Percentiles rank a stretch among this genome's conserved stretches.
Evolutionary conservation across 1,284 basidiomycete genomes (phyloP).

Genomic region (Singerocomus rubriflavus): DNA sequence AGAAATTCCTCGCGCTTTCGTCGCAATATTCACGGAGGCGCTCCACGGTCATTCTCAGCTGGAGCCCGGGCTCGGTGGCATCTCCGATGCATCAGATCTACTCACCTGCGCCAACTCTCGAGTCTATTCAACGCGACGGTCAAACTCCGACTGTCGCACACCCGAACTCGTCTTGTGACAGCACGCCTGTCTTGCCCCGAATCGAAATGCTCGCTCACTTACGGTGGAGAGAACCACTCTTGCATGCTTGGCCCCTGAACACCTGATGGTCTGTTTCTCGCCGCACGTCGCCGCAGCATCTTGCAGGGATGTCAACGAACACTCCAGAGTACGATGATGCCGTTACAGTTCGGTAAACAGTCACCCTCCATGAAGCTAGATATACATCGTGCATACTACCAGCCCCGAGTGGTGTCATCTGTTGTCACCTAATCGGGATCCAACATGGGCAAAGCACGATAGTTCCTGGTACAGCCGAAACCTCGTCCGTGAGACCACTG

Average conservation of each 20-base stretch:
- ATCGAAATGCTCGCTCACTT: too few species aligned
- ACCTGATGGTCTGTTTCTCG: not conserved
- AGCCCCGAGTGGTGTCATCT: not conserved
- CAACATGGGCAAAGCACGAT: not conserved
- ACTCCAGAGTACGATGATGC: not conserved
- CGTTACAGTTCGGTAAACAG: conserved; percentile 4
- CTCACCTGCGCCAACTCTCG: not conserved
- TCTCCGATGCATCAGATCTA: conserved; percentile 23
- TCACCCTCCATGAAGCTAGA: not conserved
- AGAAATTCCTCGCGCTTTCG: conserved; percentile 1
- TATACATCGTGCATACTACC: not conserved
- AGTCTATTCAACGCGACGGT: not conserved
- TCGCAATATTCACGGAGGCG: conserved; percentile 3
- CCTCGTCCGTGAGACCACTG: conserved; percentile 12
- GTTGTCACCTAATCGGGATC: conserved; percentile 7
- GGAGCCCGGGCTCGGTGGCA: conserved; percentile 12
- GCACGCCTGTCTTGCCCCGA: conserved; percentile 1
- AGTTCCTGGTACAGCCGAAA: not conserved
- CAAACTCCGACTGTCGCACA: conserved; percentile 17
- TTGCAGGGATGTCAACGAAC: not conserved
- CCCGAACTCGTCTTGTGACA: conserved; percentile 12
- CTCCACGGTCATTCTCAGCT: conserved; percentile 7
- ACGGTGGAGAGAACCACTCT: too few species aligned
- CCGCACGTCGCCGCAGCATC: conserved; percentile 8
- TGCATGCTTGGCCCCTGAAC: too few species aligned